Conservation (phyloP, 1,139 yeast genomes). For the Yamadazyma buinensis region DNA sequence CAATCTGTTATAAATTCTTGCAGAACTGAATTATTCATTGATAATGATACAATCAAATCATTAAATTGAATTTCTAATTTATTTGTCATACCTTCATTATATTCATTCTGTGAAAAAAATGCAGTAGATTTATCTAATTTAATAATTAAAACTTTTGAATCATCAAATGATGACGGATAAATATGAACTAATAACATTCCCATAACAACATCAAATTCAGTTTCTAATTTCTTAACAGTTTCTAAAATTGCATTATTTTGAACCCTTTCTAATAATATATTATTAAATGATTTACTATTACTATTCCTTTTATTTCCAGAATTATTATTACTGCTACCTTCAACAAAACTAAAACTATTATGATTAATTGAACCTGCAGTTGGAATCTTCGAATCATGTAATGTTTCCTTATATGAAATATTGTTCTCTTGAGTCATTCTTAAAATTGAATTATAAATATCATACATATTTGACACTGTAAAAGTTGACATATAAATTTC, state of each 20-base stretch:
- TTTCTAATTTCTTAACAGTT: conserved; percentile 42
- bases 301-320: not conserved
- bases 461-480: conserved; percentile 78
- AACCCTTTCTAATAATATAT: conserved; percentile 7
- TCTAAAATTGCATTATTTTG: conserved; percentile 32
- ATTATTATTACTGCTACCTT: too few relatives aligned
- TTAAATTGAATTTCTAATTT: conserved; percentile 51
- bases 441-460: conserved; percentile 66
- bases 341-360: too few relatives aligned
- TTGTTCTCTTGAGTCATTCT: conserved; percentile 73
- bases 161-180: conserved; percentile 74
- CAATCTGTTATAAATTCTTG: conserved; percentile 42
- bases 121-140: conserved; percentile 59
- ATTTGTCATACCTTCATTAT: conserved; percentile 46
- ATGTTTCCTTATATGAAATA: conserved; percentile 69
- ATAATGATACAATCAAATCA: conserved; percentile 62
- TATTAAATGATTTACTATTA: conserved; percentile 5
- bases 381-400: conserved; percentile 44
- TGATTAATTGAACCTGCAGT: not conserved
- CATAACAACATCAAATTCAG: conserved; percentile 60
- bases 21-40: conserved; percentile 46
- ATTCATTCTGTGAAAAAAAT: conserved; percentile 55
- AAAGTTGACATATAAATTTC: conserved; percentile 73
- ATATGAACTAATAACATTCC: conserved; percentile 58
- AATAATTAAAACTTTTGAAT: conserved; percentile 67